phyloP scores from a whole-genome alignment of 2,329 filamentous ascomycete species.

The Drechslerella dactyloides region DNA sequence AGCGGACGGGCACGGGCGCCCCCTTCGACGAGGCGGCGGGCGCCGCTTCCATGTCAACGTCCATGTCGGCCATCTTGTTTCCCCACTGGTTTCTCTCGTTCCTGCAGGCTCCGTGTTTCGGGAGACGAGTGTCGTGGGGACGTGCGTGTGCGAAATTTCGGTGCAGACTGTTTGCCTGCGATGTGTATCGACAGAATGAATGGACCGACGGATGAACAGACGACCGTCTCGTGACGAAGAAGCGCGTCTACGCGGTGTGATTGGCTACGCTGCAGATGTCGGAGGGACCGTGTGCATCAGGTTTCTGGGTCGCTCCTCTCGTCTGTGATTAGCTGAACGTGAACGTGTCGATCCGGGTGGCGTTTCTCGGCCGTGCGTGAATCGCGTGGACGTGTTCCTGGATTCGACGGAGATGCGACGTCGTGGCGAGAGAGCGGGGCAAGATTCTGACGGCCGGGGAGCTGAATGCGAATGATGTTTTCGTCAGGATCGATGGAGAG shows the following conservation, averaged over 20 bases:
- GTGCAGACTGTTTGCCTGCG: too few relatives aligned
- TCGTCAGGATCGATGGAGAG: not conserved
- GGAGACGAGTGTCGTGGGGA: not conserved
- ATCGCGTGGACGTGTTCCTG: too few relatives aligned
- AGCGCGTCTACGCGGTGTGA: not conserved
- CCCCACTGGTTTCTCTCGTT: not conserved
- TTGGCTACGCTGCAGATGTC: not conserved
- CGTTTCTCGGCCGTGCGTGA: not conserved
- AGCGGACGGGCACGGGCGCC: constrained; percentile 76
- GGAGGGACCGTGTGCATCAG: not conserved
- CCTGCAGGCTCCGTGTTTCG: not conserved
- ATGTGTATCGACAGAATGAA: not conserved
- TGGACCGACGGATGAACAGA: too few relatives aligned
- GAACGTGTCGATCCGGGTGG: not conserved
- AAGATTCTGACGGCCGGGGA: too few relatives aligned
- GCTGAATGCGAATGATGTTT: too few relatives aligned
- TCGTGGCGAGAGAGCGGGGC: too few relatives aligned
- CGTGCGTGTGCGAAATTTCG: not conserved
- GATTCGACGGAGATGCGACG: not conserved
- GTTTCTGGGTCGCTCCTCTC: not conserved
- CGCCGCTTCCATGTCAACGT: constrained; percentile 35
- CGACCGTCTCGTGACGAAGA: not conserved
- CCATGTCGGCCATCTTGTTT: constrained; percentile 36
- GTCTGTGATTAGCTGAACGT: not conserved
- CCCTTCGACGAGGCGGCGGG: constrained; percentile 2